Evolutionary conservation across 2,329 filamentous ascomycete species (phyloP).

Genomic region (Aureobasidium sp.): DNA sequence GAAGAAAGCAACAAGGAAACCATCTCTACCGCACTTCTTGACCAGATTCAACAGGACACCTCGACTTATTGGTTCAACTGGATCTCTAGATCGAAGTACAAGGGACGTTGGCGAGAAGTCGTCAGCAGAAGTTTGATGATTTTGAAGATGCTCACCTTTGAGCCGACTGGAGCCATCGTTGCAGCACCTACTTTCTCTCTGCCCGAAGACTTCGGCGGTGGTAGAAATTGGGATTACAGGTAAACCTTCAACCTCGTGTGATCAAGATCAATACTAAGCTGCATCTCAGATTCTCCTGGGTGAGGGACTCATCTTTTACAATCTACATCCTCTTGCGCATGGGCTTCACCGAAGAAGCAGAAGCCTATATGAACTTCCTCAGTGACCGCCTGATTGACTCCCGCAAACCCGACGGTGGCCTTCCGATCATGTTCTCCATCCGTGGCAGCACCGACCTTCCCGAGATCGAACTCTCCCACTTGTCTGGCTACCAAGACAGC

Average conservation of each 20-base stretch:
- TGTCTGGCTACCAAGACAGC: slow-evolving; percentile 66
- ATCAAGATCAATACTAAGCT: no score
- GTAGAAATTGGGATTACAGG: slow-evolving; percentile 55
- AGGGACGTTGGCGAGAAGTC: slow-evolving; percentile 65
- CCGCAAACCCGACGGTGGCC: slow-evolving; percentile 50
- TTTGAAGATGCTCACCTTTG: slow-evolving; percentile 68
- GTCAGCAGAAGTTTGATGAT: slow-evolving; percentile 65
- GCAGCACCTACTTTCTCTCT: slow-evolving; percentile 69
- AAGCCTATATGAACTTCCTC: slow-evolving; percentile 73
- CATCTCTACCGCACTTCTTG: slow-evolving; percentile 53
- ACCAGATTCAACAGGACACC: slow-evolving; percentile 60
- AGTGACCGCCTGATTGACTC: slow-evolving; percentile 61
- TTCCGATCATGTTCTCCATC: slow-evolving; percentile 77
- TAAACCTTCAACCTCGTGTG: no score
- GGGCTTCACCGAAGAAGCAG: slow-evolving; percentile 67
- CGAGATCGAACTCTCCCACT: slow-evolving; percentile 59
- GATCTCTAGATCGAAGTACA: slow-evolving; percentile 63
- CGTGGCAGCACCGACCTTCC: slow-evolving; percentile 67
- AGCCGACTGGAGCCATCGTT: slow-evolving; percentile 70
- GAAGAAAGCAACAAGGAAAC: slow-evolving; percentile 50
- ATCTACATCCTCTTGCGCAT: slow-evolving; percentile 69
- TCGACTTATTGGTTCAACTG: slow-evolving; percentile 67
- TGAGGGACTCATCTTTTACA: slow-evolving; percentile 66
- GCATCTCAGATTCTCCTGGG: slow-evolving; percentile 58
- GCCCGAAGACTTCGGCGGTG: slow-evolving; percentile 47